Percentiles rank a stretch among this genome's conserved stretches.
Conservation (phyloP, 2,329 filamentous ascomycete genomes). For the Ascocoryne sarcoides region DNA sequence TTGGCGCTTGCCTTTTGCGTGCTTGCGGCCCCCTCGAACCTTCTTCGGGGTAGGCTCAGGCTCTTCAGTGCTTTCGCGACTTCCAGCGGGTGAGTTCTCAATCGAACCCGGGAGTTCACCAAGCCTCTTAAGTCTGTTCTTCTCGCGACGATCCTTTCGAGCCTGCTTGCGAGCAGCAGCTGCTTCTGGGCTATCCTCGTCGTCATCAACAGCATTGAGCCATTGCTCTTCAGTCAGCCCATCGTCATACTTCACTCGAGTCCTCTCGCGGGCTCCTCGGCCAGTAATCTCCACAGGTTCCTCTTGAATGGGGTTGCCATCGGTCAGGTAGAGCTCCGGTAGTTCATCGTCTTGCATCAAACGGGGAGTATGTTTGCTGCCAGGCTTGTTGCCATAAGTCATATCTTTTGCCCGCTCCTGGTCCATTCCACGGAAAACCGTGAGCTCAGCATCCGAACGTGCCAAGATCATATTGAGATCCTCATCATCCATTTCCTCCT, state of each 20-base stretch:
- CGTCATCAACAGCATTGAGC: constrained; percentile 95
- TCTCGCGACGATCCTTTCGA: constrained; percentile 68
- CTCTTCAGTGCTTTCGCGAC: constrained; percentile 76
- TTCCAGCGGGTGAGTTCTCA: constrained; percentile 67
- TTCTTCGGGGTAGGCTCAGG: constrained; percentile 67
- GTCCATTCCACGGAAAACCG: constrained; percentile 74
- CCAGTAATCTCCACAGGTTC: constrained; percentile 72
- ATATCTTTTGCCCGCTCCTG: constrained; percentile 58
- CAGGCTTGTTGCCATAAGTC: constrained; percentile 59
- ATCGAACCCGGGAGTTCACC: constrained; percentile 27
- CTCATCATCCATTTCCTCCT: constrained; percentile 98
- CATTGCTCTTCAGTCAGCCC: constrained; percentile 98
- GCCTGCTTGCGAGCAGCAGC: constrained; percentile 86
- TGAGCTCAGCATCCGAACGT: constrained; percentile 72
- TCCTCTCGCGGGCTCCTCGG: constrained; percentile 89
- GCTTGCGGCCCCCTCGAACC: constrained; percentile 65
- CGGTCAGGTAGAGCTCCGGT: constrained; percentile 86
- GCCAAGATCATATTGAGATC: constrained; percentile 93
- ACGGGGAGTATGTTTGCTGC: constrained; percentile 60
- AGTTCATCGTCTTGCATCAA: constrained; percentile 82
- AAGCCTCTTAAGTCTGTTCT: constrained; percentile 60
- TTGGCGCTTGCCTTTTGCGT: constrained; percentile 71
- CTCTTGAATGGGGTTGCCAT: constrained; percentile 72
- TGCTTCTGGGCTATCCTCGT: constrained; percentile 88
- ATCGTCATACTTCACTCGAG: constrained; percentile 90